Evolutionary conservation across 2,329 filamentous ascomycete genomes (phyloP), one percentile per base, ranked within the genome.

Genomic region (Rutstroemia sydowiana): DNA sequence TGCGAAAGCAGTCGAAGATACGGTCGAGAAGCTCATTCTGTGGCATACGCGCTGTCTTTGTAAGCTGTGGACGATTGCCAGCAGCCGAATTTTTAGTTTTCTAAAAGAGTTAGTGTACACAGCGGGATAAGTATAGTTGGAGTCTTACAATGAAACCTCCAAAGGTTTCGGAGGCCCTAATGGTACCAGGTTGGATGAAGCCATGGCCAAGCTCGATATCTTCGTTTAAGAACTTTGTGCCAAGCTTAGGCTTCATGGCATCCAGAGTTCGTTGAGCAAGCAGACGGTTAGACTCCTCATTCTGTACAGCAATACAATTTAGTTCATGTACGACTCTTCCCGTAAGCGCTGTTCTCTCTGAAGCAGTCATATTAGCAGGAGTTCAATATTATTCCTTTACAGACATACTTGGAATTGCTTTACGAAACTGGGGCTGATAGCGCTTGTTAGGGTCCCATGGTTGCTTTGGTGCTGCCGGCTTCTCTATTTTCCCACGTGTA

Each of bases 1-100:
- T 75, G 52, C 84, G 81, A 81, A 96, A 98, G 66, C 84, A 86
- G 45, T 78, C 73, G 73, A 92, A 90, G 55, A 98, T 83, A 58
- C 81, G 78, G 71, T 96, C 91, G 70, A 95, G 73, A 57, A 98
- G 82, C 63, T 93, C 86, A 74, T 89, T 85, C 69, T 91, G 84
- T 41, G 89, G 84, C 71, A 97, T 91, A 71, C 93, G 91, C 31
- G 88, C 87, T 26, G 88, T 85, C 74, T 97, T 96, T 70, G 88
- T 84, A 61, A 88, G 84, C 67, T 81, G 78, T 5, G 79, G 73
- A 70, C 80, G 83, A 69, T 84, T 76, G 55, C 76, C 71, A 67
- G 82, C 79, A 62, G 71, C 68, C 46, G 71, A 58, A 47, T 57
- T 63, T 47, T 64, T 65, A 32, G 65, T 74, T 76, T 82, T 82